A percentile compares a stretch with the other conserved stretches of the same genome.
phyloP scores from a whole-genome alignment of 768 basidiomycete species.

The Amanita polypyramis region DNA sequence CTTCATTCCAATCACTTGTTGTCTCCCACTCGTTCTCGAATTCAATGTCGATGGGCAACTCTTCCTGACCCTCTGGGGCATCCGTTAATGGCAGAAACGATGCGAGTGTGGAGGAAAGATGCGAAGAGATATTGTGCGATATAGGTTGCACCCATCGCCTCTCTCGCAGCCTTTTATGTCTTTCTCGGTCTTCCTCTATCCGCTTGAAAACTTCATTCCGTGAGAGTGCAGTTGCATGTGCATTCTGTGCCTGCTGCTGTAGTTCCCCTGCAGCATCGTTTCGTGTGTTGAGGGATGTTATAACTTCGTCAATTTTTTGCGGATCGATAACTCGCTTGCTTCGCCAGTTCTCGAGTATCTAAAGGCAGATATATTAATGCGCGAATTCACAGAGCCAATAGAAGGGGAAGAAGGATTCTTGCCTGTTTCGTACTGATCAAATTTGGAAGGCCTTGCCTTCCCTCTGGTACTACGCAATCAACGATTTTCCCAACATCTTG shows the following conservation, averaged over 20 bases:
- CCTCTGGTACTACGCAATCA: constrained; percentile 78
- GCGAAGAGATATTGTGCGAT: constrained; percentile 34
- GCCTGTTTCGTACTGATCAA: constrained; percentile 84
- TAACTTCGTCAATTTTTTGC: constrained; percentile 61
- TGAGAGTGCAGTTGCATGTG: constrained; percentile 28
- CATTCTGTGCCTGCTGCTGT: constrained; percentile 12
- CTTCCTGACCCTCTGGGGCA: constrained; percentile 41
- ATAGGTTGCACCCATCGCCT: constrained; percentile 85
- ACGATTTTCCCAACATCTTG: constrained; percentile 75
- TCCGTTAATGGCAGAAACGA: constrained; percentile 52
- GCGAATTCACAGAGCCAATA: background rate
- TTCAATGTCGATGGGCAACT: constrained; percentile 65
- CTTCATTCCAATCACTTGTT: constrained; percentile 86
- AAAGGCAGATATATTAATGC: background rate
- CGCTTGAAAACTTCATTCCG: constrained; percentile 70
- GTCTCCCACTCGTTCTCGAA: constrained; percentile 89
- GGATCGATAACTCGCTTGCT: constrained; percentile 78
- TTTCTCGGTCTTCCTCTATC: constrained; percentile 87
- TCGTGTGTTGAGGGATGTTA: constrained; percentile 45
- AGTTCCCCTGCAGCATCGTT: constrained; percentile 8
- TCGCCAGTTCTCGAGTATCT: constrained; percentile 92
- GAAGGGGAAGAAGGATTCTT: constrained; percentile 11
- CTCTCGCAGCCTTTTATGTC: constrained; percentile 86
- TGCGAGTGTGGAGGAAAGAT: constrained; percentile 35
- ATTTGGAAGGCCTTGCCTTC: constrained; percentile 82